phyloP scores from a whole-genome alignment of 2,329 filamentous ascomycete genomes.

The Lasiodiplodia theobromae region DNA sequence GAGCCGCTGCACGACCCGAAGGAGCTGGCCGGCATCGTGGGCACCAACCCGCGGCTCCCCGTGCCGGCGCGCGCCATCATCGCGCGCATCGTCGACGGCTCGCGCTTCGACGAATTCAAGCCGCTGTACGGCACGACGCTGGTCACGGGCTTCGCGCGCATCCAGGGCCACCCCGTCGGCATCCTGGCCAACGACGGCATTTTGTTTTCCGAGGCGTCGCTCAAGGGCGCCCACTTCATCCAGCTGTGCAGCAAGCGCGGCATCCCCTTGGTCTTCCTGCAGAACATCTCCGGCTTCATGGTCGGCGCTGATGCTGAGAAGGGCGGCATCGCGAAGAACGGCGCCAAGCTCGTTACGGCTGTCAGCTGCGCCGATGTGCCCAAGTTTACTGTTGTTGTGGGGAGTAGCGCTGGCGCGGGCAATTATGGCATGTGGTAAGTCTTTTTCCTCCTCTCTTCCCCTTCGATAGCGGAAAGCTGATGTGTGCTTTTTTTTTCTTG shows the following conservation, averaged over 20 bases:
- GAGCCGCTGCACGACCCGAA: constrained; percentile 82
- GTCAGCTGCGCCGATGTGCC: constrained; percentile 94
- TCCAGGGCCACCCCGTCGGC: constrained; percentile 89
- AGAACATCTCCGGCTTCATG: constrained; percentile 99
- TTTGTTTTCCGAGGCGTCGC: constrained; percentile 83
- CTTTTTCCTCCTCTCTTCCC: neutral
- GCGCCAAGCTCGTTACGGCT: constrained; percentile 93
- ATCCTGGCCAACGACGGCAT: constrained; percentile 98
- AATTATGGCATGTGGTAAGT: constrained; percentile 95
- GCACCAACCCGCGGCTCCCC: constrained; percentile 85
- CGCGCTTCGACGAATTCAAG: constrained; percentile 93
- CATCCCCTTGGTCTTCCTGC: constrained; percentile 89
- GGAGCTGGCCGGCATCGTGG: constrained; percentile 87
- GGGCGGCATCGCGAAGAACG: constrained; percentile 96
- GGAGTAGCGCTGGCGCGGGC: constrained; percentile 88
- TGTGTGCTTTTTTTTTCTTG: neutral
- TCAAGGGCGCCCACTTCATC: constrained; percentile 97
- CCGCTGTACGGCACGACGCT: constrained; percentile 86
- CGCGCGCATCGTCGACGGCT: constrained; percentile 89
- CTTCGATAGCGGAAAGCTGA: neutral
- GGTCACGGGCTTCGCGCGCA: constrained; percentile 85
- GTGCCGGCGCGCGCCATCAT: constrained; percentile 90
- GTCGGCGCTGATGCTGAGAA: constrained; percentile 91
- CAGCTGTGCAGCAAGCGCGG: constrained; percentile 90
- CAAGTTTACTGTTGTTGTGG: constrained; percentile 97